phyloP scores from a whole-genome alignment of 805 yeast species.

The Priceomyces haplophilus region DNA sequence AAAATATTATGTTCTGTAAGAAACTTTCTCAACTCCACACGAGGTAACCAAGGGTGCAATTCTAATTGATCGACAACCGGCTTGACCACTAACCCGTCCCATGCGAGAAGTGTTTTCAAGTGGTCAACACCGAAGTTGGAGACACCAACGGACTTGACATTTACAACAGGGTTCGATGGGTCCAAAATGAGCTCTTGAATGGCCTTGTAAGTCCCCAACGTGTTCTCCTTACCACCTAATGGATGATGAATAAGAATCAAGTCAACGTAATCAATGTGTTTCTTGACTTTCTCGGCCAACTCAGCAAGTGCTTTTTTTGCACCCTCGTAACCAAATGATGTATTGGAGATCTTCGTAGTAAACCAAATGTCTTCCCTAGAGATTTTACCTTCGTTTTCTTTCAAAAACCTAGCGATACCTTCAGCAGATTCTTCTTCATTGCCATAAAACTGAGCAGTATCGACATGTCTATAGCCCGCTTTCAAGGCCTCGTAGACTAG shows the following conservation, averaged over 20 bases:
- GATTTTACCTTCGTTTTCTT: constrained; percentile 35
- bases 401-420: constrained; percentile 54
- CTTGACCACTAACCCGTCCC: constrained; percentile 46
- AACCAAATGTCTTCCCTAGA: constrained; percentile 34
- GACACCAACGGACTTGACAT: constrained; percentile 68
- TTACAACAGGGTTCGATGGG: constrained; percentile 43
- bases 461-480: constrained; percentile 71
- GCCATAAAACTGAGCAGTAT: constrained; percentile 64
- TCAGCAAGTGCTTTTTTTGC: constrained; percentile 27
- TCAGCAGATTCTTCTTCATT: constrained; percentile 62
- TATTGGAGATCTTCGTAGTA: constrained; percentile 32
- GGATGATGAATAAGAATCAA: constrained; percentile 55
- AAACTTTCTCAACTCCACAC: constrained; percentile 59
- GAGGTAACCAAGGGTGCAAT: constrained; percentile 79
- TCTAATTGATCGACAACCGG: constrained; percentile 81
- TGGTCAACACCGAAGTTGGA: constrained; percentile 67
- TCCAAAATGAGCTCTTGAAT: constrained; percentile 62
- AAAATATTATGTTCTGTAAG: constrained; percentile 53
- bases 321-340: constrained; percentile 34
- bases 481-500: constrained; percentile 56
- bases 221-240: constrained; percentile 25
- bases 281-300: constrained; percentile 30
- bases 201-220: constrained; percentile 67
- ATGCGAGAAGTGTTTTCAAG: constrained; percentile 55
- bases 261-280: constrained; percentile 37